These are phyloP conservation scores for Psilocybe mexicana DNA, from an alignment of 1,284 basidiomycete genomes.

Conservation along the genomic window DNA sequence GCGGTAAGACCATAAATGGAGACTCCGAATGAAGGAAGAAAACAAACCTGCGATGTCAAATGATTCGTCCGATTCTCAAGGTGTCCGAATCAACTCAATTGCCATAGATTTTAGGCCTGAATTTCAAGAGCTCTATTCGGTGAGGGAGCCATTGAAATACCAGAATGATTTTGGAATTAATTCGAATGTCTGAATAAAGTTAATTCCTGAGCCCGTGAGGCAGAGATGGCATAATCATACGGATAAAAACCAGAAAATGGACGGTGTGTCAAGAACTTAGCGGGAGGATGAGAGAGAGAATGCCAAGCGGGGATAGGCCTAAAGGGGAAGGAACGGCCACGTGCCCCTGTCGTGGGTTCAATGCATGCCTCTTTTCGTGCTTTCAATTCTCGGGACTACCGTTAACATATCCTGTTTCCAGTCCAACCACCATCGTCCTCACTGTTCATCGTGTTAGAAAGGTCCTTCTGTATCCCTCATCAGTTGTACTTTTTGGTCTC, in stretches of 20 bases:
- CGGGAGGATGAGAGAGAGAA: background rate
- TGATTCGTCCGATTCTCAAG: background rate
- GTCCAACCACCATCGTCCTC: background rate
- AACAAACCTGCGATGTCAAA: background rate
- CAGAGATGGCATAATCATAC: no score
- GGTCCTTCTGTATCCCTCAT: background rate
- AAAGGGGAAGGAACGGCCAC: background rate
- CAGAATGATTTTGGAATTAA: no score
- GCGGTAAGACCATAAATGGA: no score
- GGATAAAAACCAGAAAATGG: no score
- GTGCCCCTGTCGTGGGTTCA: conserved; percentile 3
- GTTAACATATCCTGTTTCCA: background rate
- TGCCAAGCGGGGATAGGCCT: background rate
- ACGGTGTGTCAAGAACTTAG: no score
- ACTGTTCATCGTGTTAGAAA: background rate
- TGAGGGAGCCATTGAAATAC: no score
- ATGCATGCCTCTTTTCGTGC: background rate
- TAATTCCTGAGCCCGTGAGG: no score
- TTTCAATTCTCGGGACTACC: background rate
- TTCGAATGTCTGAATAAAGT: no score
- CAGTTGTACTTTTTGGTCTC: background rate
- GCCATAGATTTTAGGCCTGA: no score
- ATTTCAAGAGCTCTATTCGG: no score
- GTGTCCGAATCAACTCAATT: background rate
- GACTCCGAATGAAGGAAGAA: no score